Evolutionary conservation across 495 filamentous ascomycete species (phyloP).

Genomic region (Pyronema domesticum): DNA sequence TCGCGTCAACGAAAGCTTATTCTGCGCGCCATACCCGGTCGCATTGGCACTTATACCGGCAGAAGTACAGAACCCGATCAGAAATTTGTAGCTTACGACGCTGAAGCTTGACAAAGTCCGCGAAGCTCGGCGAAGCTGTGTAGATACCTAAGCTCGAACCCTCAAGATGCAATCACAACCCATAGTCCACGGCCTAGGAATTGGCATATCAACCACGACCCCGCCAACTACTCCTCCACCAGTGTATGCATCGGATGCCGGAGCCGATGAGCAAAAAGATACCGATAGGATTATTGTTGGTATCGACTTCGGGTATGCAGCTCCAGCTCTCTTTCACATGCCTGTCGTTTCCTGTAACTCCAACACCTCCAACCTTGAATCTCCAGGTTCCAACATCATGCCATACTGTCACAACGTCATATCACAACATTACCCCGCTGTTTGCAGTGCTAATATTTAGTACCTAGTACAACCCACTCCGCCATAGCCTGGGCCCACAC

Average conservation of each 20-base stretch:
- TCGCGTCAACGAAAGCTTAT: too few relatives aligned
- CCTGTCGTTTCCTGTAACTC: background rate
- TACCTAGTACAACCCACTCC: constrained; percentile 21
- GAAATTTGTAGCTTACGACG: too few relatives aligned
- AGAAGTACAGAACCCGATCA: too few relatives aligned
- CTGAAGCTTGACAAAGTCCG: too few relatives aligned
- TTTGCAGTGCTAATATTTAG: background rate
- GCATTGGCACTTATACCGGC: too few relatives aligned
- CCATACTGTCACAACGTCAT: background rate
- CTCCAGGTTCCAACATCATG: background rate
- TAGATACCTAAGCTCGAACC: too few relatives aligned
- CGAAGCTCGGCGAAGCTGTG: too few relatives aligned
- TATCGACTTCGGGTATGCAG: constrained; percentile 22
- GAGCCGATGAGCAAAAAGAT: background rate
- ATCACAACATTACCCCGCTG: background rate
- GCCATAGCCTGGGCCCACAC: constrained; percentile 33
- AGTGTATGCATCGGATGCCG: too few relatives aligned
- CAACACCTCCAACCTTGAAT: background rate
- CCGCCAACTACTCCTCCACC: background rate
- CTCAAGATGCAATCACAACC: background rate
- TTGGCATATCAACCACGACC: constrained; percentile 2
- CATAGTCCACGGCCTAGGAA: constrained; percentile 8
- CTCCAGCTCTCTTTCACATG: background rate
- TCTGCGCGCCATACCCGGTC: too few relatives aligned
- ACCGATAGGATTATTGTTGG: constrained; percentile 23